Evolutionary conservation across 1,284 basidiomycete genomes (phyloP).

Genomic region (Bondarzewia mesenterica): DNA sequence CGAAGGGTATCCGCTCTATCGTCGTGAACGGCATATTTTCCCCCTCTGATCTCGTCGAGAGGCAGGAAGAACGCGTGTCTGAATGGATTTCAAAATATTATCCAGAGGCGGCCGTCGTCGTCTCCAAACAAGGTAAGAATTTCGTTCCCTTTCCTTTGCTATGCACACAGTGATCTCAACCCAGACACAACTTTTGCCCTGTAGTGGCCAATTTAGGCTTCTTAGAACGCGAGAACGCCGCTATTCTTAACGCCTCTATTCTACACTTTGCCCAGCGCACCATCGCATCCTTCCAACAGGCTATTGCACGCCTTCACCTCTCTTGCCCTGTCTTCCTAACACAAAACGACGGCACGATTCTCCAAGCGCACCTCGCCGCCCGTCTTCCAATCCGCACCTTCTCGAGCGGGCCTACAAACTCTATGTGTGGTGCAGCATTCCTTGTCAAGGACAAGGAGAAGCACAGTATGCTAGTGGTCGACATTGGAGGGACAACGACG

Average conservation of each 20-base stretch:
- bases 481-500: conserved; percentile 51
- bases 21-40: conserved; percentile 43
- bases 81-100: conserved; percentile 30
- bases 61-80: conserved; percentile 38
- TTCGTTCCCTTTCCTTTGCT: background rate
- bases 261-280: conserved; percentile 41
- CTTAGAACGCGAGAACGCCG: conserved; percentile 54
- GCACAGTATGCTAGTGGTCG: conserved; percentile 42
- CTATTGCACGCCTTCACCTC: conserved; percentile 36
- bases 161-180: no score
- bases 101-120: conserved; percentile 30
- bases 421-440: conserved; percentile 52
- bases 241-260: conserved; percentile 54
- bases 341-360: conserved; percentile 52
- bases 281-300: conserved; percentile 41
- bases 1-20: conserved; percentile 29
- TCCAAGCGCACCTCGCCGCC: conserved; percentile 40
- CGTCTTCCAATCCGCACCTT: conserved; percentile 56
- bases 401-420: conserved; percentile 51
- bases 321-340: conserved; percentile 47
- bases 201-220: conserved; percentile 51
- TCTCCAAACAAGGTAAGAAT: conserved; percentile 30
- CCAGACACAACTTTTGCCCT: no score
- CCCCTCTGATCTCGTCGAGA: conserved; percentile 33
- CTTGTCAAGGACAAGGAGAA: conserved; percentile 26